Conservation (phyloP, 768 basidiomycete species). For the Leucogyrophana mollusca region DNA sequence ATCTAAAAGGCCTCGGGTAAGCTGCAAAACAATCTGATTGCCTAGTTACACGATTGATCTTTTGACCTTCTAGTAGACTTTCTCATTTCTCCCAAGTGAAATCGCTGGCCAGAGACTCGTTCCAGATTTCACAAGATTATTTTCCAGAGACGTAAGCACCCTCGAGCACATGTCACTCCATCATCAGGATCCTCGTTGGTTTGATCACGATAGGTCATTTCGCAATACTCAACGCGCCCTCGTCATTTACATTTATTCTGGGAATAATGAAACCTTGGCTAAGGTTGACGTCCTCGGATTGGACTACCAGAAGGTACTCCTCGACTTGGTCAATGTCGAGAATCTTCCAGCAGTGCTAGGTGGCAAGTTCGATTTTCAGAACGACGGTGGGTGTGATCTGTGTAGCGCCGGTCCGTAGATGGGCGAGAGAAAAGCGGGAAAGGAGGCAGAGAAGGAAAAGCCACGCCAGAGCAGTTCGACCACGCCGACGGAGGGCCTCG, state of each 20-base stretch:
- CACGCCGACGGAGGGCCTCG: background rate
- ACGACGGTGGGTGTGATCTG: slow-evolving; percentile 54
- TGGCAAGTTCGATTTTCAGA: slow-evolving; percentile 62
- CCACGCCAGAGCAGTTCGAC: slow-evolving; percentile 30
- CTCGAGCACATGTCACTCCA: background rate
- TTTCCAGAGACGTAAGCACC: slow-evolving; percentile 72
- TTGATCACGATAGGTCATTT: slow-evolving; percentile 65
- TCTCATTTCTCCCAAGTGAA: slow-evolving; percentile 78
- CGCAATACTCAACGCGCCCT: slow-evolving; percentile 69
- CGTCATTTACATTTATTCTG: slow-evolving; percentile 75
- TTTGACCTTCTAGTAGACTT: slow-evolving; percentile 37
- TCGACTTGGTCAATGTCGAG: slow-evolving; percentile 61
- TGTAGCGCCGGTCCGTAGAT: slow-evolving; percentile 73
- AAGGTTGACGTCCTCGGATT: slow-evolving; percentile 67
- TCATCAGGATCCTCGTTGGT: background rate
- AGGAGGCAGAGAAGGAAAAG: slow-evolving; percentile 12
- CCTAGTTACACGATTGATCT: background rate
- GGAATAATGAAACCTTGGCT: slow-evolving; percentile 64
- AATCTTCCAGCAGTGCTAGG: slow-evolving; percentile 61
- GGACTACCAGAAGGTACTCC: slow-evolving; percentile 55
- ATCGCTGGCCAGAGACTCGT: slow-evolving; percentile 54
- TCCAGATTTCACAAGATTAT: slow-evolving; percentile 78
- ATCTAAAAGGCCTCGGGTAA: slow-evolving; percentile 70
- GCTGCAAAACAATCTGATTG: slow-evolving; percentile 14
- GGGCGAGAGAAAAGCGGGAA: slow-evolving; percentile 43